Conservation (phyloP, 129 eudicot species). For the Chrysanthemum seticuspe region DNA sequence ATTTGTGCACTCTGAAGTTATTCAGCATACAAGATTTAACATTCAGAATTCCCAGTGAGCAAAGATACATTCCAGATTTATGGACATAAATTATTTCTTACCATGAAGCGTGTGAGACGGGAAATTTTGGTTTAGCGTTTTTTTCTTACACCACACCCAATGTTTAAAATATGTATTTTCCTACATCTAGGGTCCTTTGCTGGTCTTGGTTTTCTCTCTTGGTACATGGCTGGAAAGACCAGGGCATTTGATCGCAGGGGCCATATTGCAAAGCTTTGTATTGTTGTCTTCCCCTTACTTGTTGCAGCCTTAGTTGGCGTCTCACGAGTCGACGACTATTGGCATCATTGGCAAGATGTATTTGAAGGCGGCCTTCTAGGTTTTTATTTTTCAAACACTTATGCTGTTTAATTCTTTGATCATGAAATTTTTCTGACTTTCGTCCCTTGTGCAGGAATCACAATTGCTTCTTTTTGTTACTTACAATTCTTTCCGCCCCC, state of each 20-base stretch:
- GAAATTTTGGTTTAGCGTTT: neutral
- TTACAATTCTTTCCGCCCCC: too few species aligned
- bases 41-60: neutral
- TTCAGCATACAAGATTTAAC: neutral
- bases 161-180: neutral
- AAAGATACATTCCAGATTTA: neutral
- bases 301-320: constrained; percentile 76
- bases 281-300: constrained; percentile 66
- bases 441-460: too few species aligned
- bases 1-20: neutral
- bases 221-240: constrained; percentile 76
- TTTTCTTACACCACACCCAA: neutral
- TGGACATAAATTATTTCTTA: neutral
- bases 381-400: constrained; percentile 22
- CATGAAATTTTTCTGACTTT: too few species aligned
- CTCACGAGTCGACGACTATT: constrained; percentile 88
- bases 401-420: too few species aligned
- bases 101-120: neutral
- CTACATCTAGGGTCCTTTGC: constrained; percentile 75
- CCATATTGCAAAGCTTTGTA: constrained; percentile 81
- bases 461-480: too few species aligned
- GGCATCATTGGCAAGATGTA: constrained; percentile 99
- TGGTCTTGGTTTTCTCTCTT: constrained; percentile 81
- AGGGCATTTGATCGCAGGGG: constrained; percentile 78
- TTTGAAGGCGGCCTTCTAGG: constrained; percentile 83